A percentile compares a stretch with the other conserved stretches of the same genome.
These are phyloP conservation scores for Hemisphaericaspora xylanilytica DNA, from an alignment of 1,139 yeast species.

Conservation along the genomic window DNA sequence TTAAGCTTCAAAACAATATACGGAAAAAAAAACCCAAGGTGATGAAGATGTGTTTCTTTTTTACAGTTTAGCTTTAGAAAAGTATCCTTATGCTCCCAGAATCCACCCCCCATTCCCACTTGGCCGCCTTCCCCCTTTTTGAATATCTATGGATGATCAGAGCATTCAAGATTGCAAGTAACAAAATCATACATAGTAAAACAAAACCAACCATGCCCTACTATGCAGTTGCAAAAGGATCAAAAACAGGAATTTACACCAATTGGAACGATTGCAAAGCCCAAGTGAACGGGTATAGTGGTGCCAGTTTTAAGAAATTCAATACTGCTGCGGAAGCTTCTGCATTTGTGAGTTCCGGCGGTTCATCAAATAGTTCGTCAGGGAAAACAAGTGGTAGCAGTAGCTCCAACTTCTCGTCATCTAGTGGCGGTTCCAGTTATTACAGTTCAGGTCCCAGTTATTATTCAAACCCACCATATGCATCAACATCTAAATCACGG, in stretches of 20 bases:
- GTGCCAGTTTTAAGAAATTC: constrained; percentile 59
- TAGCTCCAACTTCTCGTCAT: not conserved
- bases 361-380: not conserved
- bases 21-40: too few relatives aligned
- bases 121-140: too few relatives aligned
- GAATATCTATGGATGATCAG: too few relatives aligned
- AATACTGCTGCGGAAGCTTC: constrained; percentile 42
- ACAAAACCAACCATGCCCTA: too few relatives aligned
- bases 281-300: constrained; percentile 51
- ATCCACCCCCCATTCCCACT: too few relatives aligned
- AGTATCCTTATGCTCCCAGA: too few relatives aligned
- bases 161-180: not conserved
- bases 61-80: too few relatives aligned
- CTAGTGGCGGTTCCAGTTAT: not conserved
- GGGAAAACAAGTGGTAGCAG: not conserved
- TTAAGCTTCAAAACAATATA: too few relatives aligned
- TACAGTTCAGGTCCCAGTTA: not conserved
- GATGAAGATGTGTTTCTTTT: too few relatives aligned
- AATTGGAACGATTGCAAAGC: constrained; percentile 51
- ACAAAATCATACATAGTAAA: not conserved
- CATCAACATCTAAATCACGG: too few relatives aligned
- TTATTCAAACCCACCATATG: not conserved
- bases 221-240: constrained; percentile 66
- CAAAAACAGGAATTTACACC: constrained; percentile 47
- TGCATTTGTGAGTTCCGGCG: constrained; percentile 1